These are phyloP conservation scores for Pseudotulostoma volvatum DNA, from an alignment of 495 filamentous ascomycete genomes.

Conservation along the genomic window DNA sequence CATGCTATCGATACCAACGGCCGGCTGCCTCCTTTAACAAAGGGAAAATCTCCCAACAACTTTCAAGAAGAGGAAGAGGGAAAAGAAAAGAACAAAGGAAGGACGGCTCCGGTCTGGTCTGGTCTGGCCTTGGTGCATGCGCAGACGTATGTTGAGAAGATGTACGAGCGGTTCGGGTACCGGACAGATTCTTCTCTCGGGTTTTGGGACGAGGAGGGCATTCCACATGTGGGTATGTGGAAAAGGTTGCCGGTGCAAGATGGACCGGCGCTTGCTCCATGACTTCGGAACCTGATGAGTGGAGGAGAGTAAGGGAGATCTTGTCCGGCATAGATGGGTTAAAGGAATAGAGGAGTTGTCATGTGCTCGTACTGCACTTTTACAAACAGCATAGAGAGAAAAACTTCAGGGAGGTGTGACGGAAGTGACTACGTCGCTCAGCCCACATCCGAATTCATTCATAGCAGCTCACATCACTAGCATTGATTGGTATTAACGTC, in stretches of 20 bases:
- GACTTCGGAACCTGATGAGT: too few relatives aligned
- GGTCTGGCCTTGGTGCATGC: slow-evolving; percentile 64
- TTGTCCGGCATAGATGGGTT: too few relatives aligned
- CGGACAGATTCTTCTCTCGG: slow-evolving; percentile 52
- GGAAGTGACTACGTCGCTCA: too few relatives aligned
- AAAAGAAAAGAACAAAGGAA: slow-evolving; percentile 9
- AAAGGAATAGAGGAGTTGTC: not conserved
- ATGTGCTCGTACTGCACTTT: not conserved
- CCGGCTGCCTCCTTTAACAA: too few relatives aligned
- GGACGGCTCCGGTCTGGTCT: slow-evolving; percentile 36
- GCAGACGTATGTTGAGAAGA: slow-evolving; percentile 40
- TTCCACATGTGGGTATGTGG: slow-evolving; percentile 74
- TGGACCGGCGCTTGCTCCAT: too few relatives aligned
- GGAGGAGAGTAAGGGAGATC: too few relatives aligned
- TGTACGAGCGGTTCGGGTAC: slow-evolving; percentile 56
- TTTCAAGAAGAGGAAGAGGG: too few relatives aligned
- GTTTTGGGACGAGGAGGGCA: slow-evolving; percentile 68
- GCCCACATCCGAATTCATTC: too few relatives aligned
- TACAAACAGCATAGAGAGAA: not conserved
- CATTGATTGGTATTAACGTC: too few relatives aligned
- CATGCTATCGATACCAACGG: slow-evolving; percentile 23
- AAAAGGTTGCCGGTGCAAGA: slow-evolving; percentile 15
- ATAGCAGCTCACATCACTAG: too few relatives aligned
- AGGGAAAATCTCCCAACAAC: not conserved
- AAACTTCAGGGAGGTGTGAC: too few relatives aligned